Percentiles rank a stretch among this genome's conserved stretches.
phyloP scores from a whole-genome alignment of 1,284 basidiomycete genomes.

The Trichosporon sp. region DNA sequence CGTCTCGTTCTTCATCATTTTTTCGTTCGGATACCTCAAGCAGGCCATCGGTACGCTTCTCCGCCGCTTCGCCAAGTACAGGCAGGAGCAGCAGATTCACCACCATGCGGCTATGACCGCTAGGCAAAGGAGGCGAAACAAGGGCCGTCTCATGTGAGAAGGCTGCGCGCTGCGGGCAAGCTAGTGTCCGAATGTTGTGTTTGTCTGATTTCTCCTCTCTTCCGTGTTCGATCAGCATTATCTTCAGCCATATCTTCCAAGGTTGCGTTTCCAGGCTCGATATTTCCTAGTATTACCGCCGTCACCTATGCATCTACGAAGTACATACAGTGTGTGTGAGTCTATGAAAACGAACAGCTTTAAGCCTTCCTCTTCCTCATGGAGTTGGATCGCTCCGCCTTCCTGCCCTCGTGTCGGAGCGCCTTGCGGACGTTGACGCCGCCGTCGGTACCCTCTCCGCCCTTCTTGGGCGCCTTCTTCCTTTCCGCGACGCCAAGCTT shows the following conservation, averaged over 20 bases:
- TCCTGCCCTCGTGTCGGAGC: constrained; percentile 63
- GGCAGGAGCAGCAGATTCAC: constrained; percentile 8
- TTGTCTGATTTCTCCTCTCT: not conserved
- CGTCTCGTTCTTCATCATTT: constrained; percentile 54
- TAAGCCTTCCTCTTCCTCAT: constrained; percentile 16
- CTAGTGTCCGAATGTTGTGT: not conserved
- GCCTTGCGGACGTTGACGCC: constrained; percentile 77
- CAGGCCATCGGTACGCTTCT: constrained; percentile 38
- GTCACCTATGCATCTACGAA: constrained; percentile 19
- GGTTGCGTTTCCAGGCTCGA: not conserved
- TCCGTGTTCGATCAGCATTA: not conserved
- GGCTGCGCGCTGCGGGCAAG: too few species aligned
- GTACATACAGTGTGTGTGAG: constrained; percentile 19
- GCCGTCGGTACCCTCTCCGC: constrained; percentile 57
- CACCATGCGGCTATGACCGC: not conserved
- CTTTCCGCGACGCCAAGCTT: constrained; percentile 69
- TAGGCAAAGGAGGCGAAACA: constrained; percentile 7
- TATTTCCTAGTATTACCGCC: not conserved
- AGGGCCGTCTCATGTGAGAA: constrained; percentile 3
- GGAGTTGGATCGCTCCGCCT: constrained; percentile 27
- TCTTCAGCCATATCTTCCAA: not conserved
- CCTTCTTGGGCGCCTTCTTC: constrained; percentile 60
- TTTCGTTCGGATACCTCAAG: constrained; percentile 49
- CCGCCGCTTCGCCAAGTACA: constrained; percentile 34
- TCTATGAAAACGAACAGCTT: constrained; percentile 1